phyloP scores from a whole-genome alignment of 2,329 filamentous ascomycete species.

The Neofusicoccum laricinum region DNA sequence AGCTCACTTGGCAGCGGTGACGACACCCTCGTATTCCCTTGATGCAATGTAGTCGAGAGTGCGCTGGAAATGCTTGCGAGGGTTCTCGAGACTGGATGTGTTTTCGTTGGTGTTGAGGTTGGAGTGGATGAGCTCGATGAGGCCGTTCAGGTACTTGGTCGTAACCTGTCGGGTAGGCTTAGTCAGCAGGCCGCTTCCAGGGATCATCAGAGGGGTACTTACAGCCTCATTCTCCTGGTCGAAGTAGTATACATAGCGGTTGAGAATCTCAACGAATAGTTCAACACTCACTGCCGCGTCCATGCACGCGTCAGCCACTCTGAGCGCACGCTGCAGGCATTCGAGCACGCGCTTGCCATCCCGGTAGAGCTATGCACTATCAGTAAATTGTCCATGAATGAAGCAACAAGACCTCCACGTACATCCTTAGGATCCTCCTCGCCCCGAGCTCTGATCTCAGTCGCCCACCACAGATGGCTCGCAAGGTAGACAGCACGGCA shows the following conservation, averaged over 20 bases:
- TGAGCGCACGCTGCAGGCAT: conserved; percentile 88
- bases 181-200: neutral
- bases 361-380: conserved; percentile 70
- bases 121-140: conserved; percentile 97
- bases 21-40: conserved; percentile 88
- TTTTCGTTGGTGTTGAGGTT: conserved; percentile 87
- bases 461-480: conserved; percentile 97
- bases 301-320: conserved; percentile 98
- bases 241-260: conserved; percentile 98
- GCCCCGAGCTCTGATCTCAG: conserved; percentile 70
- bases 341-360: conserved; percentile 96
- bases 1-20: conserved; percentile 59
- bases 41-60: conserved; percentile 91
- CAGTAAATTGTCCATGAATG: neutral
- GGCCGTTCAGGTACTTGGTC: conserved; percentile 94
- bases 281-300: conserved; percentile 96
- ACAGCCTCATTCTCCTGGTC: conserved; percentile 97
- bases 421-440: conserved; percentile 81
- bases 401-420: conserved; percentile 38
- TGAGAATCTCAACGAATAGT: conserved; percentile 96
- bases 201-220: conserved; percentile 31
- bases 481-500: conserved; percentile 95
- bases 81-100: conserved; percentile 78
- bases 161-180: conserved; percentile 58
- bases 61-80: conserved; percentile 89